Evolutionary conservation across 805 yeast species (phyloP).

Genomic region (Deakozyma indianensis): DNA sequence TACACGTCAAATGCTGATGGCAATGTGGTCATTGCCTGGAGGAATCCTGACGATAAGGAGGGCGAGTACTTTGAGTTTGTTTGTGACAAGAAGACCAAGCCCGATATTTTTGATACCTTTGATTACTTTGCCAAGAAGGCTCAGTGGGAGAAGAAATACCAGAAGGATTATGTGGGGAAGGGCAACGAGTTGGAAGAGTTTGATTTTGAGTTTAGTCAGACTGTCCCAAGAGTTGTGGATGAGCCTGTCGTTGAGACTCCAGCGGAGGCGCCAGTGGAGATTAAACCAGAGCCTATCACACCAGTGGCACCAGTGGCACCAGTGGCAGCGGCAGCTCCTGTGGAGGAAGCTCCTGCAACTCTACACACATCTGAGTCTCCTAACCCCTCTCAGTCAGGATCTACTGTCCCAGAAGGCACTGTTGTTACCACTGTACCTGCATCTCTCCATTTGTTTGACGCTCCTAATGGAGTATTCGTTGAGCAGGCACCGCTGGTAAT

Average conservation of each 20-base stretch:
- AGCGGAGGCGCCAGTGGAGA: background rate
- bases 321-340: constrained; percentile 6
- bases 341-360: constrained; percentile 1
- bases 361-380: background rate
- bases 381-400: background rate
- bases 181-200: constrained; percentile 44
- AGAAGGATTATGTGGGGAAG: constrained; percentile 25
- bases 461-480: constrained; percentile 33
- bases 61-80: constrained; percentile 78
- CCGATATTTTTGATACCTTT: constrained; percentile 41
- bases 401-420: constrained; percentile 9
- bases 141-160: constrained; percentile 63
- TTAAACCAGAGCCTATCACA: background rate
- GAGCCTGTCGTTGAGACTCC: constrained; percentile 2
- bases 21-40: constrained; percentile 56
- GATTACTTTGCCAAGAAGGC: constrained; percentile 49
- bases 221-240: background rate
- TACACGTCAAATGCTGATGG: constrained; percentile 39
- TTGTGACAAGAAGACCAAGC: constrained; percentile 40
- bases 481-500: constrained; percentile 23
- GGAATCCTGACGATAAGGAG: constrained; percentile 68
- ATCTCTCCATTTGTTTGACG: constrained; percentile 45
- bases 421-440: constrained; percentile 14
- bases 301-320: constrained; percentile 3
- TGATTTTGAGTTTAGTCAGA: constrained; percentile 23